A percentile compares a stretch with the other conserved stretches of the same genome.
phyloP scores from a whole-genome alignment of 768 basidiomycete species.

The Termitomyces sp. region DNA sequence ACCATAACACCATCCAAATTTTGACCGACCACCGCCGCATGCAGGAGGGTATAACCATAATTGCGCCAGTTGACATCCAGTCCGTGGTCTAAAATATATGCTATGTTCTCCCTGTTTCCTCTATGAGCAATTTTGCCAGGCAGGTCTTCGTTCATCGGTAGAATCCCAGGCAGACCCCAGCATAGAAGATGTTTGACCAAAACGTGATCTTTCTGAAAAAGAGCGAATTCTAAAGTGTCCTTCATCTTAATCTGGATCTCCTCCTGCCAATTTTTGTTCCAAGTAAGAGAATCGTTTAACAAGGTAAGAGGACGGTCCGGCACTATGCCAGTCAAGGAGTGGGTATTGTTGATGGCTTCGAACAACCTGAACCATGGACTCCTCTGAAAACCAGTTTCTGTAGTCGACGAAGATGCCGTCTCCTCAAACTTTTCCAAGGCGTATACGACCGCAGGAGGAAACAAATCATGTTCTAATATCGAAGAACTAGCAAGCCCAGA shows the following conservation, averaged over 20 bases:
- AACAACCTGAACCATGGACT: background rate
- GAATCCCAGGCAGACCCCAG: too few species aligned
- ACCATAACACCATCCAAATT: background rate
- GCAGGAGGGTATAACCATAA: background rate
- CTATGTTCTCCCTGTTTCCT: too few species aligned
- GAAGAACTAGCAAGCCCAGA: background rate
- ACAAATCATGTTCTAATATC: background rate
- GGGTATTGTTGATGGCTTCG: background rate
- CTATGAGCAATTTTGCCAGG: too few species aligned
- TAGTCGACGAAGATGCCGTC: background rate
- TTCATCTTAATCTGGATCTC: background rate
- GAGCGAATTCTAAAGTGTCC: too few species aligned
- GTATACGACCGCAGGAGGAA: background rate
- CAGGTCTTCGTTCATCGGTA: too few species aligned
- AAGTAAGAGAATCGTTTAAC: background rate
- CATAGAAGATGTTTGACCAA: too few species aligned
- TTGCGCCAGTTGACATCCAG: too few species aligned
- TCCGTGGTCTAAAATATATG: too few species aligned
- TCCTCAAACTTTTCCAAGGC: background rate
- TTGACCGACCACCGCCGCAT: background rate
- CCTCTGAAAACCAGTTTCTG: background rate
- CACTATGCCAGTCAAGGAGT: too few species aligned
- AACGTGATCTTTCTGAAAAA: too few species aligned
- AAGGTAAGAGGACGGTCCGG: background rate
- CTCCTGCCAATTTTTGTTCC: background rate